Percentiles rank a stretch among this genome's conserved stretches.
Evolutionary conservation across 371 early-diverging fungal genomes (phyloP).

Genomic region (Mortierella sp.): DNA sequence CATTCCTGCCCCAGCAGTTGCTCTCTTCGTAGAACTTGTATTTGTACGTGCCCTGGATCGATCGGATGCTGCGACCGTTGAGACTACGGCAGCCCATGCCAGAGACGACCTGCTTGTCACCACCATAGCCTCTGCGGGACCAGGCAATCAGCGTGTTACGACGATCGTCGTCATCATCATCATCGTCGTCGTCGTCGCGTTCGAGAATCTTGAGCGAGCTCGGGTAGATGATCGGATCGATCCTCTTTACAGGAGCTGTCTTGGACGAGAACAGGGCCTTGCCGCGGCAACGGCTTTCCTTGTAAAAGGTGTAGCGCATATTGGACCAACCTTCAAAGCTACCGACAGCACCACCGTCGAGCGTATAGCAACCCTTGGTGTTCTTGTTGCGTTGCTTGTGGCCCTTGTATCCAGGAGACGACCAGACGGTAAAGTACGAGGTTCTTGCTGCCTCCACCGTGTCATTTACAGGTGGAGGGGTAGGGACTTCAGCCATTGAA

Average conservation of each 20-base stretch:
- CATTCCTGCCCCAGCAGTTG: slow-evolving; percentile 14
- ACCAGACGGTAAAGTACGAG: slow-evolving; percentile 22
- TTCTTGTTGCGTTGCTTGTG: slow-evolving; percentile 25
- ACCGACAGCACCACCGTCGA: slow-evolving; percentile 42
- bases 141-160: slow-evolving; percentile 17
- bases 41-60: slow-evolving; percentile 30
- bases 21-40: slow-evolving; percentile 22
- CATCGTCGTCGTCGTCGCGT: background rate
- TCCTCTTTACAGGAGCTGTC: slow-evolving; percentile 13
- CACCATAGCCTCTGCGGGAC: slow-evolving; percentile 7
- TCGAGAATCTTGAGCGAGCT: slow-evolving; percentile 19
- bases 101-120: slow-evolving; percentile 17
- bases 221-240: slow-evolving; percentile 35
- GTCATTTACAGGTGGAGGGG: too few relatives aligned
- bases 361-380: slow-evolving; percentile 34
- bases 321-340: slow-evolving; percentile 22
- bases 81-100: slow-evolving; percentile 24
- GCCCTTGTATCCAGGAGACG: slow-evolving; percentile 37
- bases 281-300: slow-evolving; percentile 11
- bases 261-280: slow-evolving; percentile 15
- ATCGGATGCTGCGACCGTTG: slow-evolving; percentile 17
- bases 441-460: too few relatives aligned
- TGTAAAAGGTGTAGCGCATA: slow-evolving; percentile 21
- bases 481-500: too few relatives aligned
- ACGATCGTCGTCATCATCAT: background rate